Conservation (phyloP, 345 rosid genomes). For the Dimocarpus longan region DNA sequence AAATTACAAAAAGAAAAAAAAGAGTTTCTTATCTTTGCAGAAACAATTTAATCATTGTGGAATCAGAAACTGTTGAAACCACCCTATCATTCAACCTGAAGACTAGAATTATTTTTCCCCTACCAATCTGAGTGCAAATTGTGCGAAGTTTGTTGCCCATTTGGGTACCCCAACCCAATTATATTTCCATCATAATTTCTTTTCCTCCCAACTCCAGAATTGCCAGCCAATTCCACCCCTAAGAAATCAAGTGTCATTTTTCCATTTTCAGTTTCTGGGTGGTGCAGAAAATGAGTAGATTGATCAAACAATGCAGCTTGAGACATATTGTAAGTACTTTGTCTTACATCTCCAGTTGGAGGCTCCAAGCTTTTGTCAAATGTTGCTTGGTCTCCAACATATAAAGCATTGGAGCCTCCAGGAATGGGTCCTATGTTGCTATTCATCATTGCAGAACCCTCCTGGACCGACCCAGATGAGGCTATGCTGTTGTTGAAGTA, state of each 20-base stretch:
- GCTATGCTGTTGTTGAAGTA: slow-evolving; percentile 31
- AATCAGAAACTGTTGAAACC: neutral
- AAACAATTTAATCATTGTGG: slow-evolving; percentile 11
- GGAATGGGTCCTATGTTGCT: slow-evolving; percentile 13
- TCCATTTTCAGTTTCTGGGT: slow-evolving; percentile 27
- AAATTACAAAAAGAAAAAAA: neutral
- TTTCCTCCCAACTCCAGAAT: slow-evolving; percentile 27
- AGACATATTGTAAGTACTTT: slow-evolving; percentile 7
- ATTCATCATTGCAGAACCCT: slow-evolving; percentile 23
- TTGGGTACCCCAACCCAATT: slow-evolving; percentile 28
- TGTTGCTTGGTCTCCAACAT: slow-evolving; percentile 21
- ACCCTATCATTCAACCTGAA: neutral
- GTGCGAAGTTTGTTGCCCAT: slow-evolving; percentile 26
- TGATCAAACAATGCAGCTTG: slow-evolving; percentile 22
- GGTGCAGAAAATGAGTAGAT: slow-evolving; percentile 23
- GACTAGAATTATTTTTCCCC: neutral
- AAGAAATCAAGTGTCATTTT: slow-evolving; percentile 55
- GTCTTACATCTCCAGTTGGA: slow-evolving; percentile 18
- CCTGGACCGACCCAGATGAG: slow-evolving; percentile 34
- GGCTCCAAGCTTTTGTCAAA: slow-evolving; percentile 23
- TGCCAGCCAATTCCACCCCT: slow-evolving; percentile 44
- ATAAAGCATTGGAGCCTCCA: slow-evolving; percentile 16
- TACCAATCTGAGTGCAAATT: slow-evolving; percentile 45
- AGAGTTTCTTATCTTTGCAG: neutral
- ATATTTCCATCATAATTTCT: slow-evolving; percentile 26